Base-by-base conservation (phyloP, 257 asterid genomes). In the Phtheirospermum japonicum region DNA sequence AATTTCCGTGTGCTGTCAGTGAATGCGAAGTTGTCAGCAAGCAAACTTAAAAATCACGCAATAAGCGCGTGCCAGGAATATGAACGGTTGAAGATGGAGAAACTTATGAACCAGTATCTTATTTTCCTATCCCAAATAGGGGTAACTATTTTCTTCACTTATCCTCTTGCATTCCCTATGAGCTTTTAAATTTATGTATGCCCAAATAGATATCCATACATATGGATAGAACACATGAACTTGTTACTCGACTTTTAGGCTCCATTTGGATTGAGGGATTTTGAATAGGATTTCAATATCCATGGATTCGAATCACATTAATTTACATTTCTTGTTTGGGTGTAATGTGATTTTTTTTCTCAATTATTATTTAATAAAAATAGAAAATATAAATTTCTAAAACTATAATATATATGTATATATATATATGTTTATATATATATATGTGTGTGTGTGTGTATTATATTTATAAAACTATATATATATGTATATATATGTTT, bases 91-190 rank as follows among this genome's bases (percentile, higher is more conserved):
- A 87, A 81, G 81, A 72, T 71, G 81, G 77, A 82, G 50, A 83
- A 85, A 49, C 80, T 83, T 74, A 54, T 90, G 61, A 75, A 84
- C 56, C 91, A 90, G 71, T 83, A 87, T 76, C 76, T 79, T 71
- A 70, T 67, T 68, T 77, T 83, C 80, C 67, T 85, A 46, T 69
- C 82, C 16, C 73, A 85, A 75, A 76, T 60, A 51, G 95, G 90
- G 94, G 96, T 90, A 83, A 42, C 60, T 54, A 55, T 70, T 54
- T 45, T 58, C 43, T 62, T 52, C 46, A 54, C 46, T 66, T 67
- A 40, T 39, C 66, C 65, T 59, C 12, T 42, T 50, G 61, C 33
- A 39, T 64, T 49, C 48, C 6, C 6, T 62, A 61, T 20, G 48
- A 30, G 36, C 51, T 52, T 66, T 17, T 45, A 20, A 40, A 52